A percentile compares a stretch with the other conserved stretches of the same genome.
Conservation (phyloP, 768 basidiomycete species). For the Boletellus ananas region DNA sequence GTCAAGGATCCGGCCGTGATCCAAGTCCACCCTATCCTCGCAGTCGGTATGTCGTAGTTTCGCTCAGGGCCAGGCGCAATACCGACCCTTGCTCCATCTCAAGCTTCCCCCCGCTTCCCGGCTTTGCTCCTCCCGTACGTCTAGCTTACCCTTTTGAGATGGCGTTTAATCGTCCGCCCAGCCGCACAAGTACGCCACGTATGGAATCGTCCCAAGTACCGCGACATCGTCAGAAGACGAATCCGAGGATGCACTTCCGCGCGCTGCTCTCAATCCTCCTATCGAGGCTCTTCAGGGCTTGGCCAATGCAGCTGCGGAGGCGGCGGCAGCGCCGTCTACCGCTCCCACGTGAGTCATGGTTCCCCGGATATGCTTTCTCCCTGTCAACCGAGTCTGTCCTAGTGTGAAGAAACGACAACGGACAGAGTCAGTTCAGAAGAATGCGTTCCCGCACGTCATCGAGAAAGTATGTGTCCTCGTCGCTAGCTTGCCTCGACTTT, state of each 20-base stretch:
- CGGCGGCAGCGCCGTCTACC: constrained; percentile 73
- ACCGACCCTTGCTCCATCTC: constrained; percentile 30
- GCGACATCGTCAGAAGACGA: constrained; percentile 87
- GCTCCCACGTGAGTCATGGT: constrained; percentile 48
- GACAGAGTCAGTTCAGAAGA: constrained; percentile 76
- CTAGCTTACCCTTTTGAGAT: constrained; percentile 8
- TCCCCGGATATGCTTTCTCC: not conserved
- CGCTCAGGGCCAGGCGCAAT: constrained; percentile 14
- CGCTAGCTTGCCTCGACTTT: not conserved
- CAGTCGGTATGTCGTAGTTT: constrained; percentile 32
- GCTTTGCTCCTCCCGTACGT: constrained; percentile 85
- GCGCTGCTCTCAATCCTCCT: constrained; percentile 82
- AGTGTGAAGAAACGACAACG: constrained; percentile 78
- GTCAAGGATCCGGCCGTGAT: constrained; percentile 25
- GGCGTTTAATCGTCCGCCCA: constrained; percentile 31
- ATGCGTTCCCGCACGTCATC: constrained; percentile 85
- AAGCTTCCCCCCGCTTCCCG: constrained; percentile 82
- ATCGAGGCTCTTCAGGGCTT: constrained; percentile 93
- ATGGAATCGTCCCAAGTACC: constrained; percentile 83
- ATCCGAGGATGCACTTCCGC: constrained; percentile 83
- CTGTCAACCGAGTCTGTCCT: constrained; percentile 1
- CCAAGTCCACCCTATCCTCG: constrained; percentile 25
- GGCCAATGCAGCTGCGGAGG: constrained; percentile 93
- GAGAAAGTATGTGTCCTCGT: constrained; percentile 56
- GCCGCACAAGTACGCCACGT: constrained; percentile 88